A percentile compares a stretch with the other conserved stretches of the same genome.
Evolutionary conservation across 139 green algal species (phyloP).

Genomic region (Chlorella sp.): DNA sequence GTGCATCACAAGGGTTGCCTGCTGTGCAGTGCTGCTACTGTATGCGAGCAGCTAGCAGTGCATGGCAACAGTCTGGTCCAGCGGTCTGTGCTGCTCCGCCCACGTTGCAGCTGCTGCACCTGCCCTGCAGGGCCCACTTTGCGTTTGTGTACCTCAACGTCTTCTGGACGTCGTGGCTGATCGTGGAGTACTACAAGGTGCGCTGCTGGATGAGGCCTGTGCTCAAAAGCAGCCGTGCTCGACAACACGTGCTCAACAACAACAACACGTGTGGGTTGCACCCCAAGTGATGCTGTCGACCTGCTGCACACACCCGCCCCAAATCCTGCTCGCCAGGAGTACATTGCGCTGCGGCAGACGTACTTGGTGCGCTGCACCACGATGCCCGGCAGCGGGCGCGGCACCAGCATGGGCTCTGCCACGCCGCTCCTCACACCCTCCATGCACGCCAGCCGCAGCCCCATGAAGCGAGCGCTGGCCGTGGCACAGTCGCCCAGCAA

Average conservation of each 20-base stretch:
- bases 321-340: conserved; percentile 18
- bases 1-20: too few species aligned
- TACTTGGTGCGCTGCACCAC: conserved; percentile 39
- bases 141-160: conserved; percentile 38
- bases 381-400: neutral
- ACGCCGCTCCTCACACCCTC: conserved; percentile 26
- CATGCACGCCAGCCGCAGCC: conserved; percentile 11
- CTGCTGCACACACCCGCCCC: too few species aligned
- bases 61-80: too few species aligned
- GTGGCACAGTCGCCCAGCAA: conserved; percentile 17
- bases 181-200: conserved; percentile 48
- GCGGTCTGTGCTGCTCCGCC: too few species aligned
- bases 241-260: too few species aligned
- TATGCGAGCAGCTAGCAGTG: neutral
- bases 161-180: conserved; percentile 40
- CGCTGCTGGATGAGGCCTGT: too few species aligned
- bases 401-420: neutral
- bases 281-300: too few species aligned
- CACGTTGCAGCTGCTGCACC: neutral
- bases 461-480: conserved; percentile 23
- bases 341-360: conserved; percentile 46
- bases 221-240: too few species aligned
- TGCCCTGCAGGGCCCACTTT: conserved; percentile 41
- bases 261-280: too few species aligned
- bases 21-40: neutral